phyloP scores from a whole-genome alignment of 176 grass and related monocot genomes.

The Eragrostis nindensis region DNA sequence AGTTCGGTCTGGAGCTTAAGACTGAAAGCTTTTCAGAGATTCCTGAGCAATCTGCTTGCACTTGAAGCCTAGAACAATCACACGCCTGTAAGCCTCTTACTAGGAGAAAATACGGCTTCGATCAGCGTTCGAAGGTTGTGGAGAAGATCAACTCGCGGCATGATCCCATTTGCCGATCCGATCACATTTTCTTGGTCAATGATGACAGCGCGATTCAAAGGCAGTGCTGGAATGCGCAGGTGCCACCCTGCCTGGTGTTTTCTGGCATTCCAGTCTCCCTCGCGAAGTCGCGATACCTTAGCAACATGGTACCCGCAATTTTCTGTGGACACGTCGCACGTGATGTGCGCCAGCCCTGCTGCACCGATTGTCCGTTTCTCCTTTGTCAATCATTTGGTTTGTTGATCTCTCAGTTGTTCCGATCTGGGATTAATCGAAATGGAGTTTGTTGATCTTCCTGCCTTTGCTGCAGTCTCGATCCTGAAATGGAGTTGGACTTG shows the following conservation, averaged over 20 bases:
- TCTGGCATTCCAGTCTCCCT: slow-evolving; percentile 18
- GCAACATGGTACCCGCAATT: slow-evolving; percentile 18
- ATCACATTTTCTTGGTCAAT: not conserved
- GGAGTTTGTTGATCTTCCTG: not conserved
- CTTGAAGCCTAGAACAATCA: not conserved
- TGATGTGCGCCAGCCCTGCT: slow-evolving; percentile 39
- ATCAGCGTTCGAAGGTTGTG: not conserved
- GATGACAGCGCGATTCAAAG: slow-evolving; percentile 15
- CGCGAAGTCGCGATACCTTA: slow-evolving; percentile 18
- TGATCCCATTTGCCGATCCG: slow-evolving; percentile 1
- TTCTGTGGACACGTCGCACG: slow-evolving; percentile 15
- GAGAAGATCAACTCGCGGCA: not conserved
- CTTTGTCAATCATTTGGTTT: not conserved
- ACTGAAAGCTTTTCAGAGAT: not conserved
- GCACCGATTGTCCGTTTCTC: not conserved
- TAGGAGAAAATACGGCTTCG: not conserved
- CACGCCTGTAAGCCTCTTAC: not conserved
- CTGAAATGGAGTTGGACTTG: no score
- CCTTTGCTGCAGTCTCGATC: not conserved
- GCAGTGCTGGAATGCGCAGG: not conserved
- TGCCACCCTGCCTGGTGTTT: no score
- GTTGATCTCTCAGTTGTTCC: not conserved
- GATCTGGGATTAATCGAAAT: slow-evolving; percentile 17
- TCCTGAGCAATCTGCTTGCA: no score
- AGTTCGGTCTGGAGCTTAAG: not conserved